A percentile compares a stretch with the other conserved stretches of the same genome.
phyloP scores from a whole-genome alignment of 805 yeast species.

The Pichia rugopelliculosa region DNA sequence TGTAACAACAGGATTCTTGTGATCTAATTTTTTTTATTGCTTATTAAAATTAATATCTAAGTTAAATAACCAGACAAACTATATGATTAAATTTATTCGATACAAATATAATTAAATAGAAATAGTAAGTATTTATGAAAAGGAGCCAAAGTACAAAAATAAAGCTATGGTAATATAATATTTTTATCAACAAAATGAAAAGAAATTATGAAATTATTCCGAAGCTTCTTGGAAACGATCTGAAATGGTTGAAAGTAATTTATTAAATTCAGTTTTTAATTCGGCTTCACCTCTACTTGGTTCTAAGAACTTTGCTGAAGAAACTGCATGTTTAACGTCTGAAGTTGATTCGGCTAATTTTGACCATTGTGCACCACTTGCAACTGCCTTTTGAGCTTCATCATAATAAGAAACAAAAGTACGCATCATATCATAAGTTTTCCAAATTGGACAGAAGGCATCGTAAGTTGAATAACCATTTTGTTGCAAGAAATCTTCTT shows the following conservation, averaged over 20 bases:
- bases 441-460: constrained; percentile 99
- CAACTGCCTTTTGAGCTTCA: constrained; percentile 95
- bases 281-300: constrained; percentile 86
- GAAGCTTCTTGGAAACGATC: constrained; percentile 95
- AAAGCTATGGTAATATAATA: background rate
- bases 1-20: too few relatives aligned
- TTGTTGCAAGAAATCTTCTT: constrained; percentile 98
- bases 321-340: constrained; percentile 88
- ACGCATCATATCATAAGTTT: constrained; percentile 97
- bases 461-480: constrained; percentile 98
- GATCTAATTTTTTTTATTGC: too few relatives aligned
- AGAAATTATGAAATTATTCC: constrained; percentile 43
- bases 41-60: background rate
- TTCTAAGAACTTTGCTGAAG: constrained; percentile 92
- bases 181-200: background rate
- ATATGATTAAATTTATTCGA: background rate
- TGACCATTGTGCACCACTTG: constrained; percentile 92
- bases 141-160: background rate
- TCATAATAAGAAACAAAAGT: constrained; percentile 86
- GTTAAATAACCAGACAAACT: background rate
- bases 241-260: constrained; percentile 63
- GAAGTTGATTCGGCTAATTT: constrained; percentile 83
- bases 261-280: constrained; percentile 69
- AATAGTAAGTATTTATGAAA: background rate
- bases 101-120: background rate